Evolutionary conservation across 305 asterid genomes (phyloP), one percentile per base, ranked within the genome.

Genomic region (Solanum hybrid): DNA sequence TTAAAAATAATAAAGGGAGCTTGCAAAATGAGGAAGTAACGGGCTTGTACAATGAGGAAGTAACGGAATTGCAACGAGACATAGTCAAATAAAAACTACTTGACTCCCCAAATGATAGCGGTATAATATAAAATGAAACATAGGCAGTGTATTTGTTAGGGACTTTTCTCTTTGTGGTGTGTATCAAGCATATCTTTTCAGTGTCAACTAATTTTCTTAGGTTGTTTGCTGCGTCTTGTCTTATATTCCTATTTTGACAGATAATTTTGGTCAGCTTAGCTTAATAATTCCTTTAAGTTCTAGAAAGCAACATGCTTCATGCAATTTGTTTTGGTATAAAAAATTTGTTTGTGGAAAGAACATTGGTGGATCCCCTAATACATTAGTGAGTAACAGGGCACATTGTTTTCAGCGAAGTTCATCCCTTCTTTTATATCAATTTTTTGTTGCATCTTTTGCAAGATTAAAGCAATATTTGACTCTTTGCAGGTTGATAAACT

Each of bases 401-500:
- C 20, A 17, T 3, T 10, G 24, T 17, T 51, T 51, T 31, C 13
- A 32, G 76, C 11, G 5, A 31, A 84, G 31, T 84, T 70, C 65
- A 33, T 26, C 20, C n/a, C 24, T 88, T 41, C 77, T 73, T 14
- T 76, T 57, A 20, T 24, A 11, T 13, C 41, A 38, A 12, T 39
- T 33, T 13, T 51, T 51, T n/a, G 41, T 84, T 84, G 88, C 88
- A 84, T 84, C 76, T 84, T 84, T 51, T 29, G 5, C 73, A 31
- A 89, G 79, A 79, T 79, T 51, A 91, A 88, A 33, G 57, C 91
- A 51, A 45, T 73, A 90, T 90, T 87, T 90, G 89, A 90, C 90
- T 92, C 12, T 91, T 92, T 89, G 89, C 94, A 97, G 99, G 97
- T 97, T 93, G 99, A 97, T 93, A 97, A 97, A 93, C 92, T 97